These are phyloP conservation scores for Eimeria acervulina DNA, from an alignment of 169 alveolate species.

Conservation along the genomic window DNA sequence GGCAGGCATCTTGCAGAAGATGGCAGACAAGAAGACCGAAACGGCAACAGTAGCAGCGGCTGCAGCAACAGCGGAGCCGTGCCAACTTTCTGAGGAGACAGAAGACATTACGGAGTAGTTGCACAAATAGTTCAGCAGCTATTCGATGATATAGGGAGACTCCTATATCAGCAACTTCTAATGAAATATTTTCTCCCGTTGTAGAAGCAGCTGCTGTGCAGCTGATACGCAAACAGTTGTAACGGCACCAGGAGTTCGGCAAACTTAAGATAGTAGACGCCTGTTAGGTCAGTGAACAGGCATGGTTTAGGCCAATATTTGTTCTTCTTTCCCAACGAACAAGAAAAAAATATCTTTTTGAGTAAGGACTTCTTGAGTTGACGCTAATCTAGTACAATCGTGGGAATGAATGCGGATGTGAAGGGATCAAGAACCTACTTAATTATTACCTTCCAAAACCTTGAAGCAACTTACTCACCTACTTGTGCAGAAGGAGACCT, in stretches of 20 bases:
- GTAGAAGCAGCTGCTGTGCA: background rate
- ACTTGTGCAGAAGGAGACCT: background rate
- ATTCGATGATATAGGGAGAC: background rate
- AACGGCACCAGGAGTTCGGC: background rate
- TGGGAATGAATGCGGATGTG: background rate
- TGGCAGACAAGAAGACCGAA: conserved; percentile 26
- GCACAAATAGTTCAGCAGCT: background rate
- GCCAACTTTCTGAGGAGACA: conserved; percentile 14
- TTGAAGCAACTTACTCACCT: background rate
- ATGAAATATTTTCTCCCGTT: background rate
- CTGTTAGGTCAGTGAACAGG: background rate
- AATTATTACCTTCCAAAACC: background rate
- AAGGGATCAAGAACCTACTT: background rate
- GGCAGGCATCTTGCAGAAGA: background rate
- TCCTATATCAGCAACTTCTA: background rate
- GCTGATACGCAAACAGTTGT: background rate
- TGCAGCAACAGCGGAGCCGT: background rate
- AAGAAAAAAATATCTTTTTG: background rate
- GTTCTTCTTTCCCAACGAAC: background rate
- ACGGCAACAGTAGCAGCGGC: background rate
- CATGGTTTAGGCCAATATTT: background rate
- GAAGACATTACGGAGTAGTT: background rate
- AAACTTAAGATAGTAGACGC: background rate
- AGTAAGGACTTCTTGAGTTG: background rate
- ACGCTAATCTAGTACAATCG: background rate